Percentiles rank a stretch among this genome's conserved stretches.
Evolutionary conservation across 1,139 yeast species (phyloP).

Genomic region (Nakaseomyces delphensis): DNA sequence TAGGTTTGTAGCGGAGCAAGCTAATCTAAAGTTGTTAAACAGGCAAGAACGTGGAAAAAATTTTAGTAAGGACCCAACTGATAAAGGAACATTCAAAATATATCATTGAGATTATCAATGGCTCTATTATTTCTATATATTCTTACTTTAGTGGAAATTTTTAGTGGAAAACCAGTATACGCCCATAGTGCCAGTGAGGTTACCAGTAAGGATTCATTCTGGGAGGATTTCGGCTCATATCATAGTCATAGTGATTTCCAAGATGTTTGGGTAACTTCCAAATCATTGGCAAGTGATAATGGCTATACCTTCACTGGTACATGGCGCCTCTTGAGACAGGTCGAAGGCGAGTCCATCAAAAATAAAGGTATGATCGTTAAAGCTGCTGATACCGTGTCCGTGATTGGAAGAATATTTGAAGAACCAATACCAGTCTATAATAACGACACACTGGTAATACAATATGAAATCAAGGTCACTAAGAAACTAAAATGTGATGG

Average conservation of each 20-base stretch:
- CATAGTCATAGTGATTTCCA: conserved; percentile 10
- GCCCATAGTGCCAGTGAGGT: neutral
- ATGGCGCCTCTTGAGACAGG: conserved; percentile 12
- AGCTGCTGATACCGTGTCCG: conserved; percentile 12
- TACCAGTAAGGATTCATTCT: conserved; percentile 11
- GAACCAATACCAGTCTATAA: conserved; percentile 31
- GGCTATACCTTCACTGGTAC: conserved; percentile 8
- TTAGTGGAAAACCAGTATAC: neutral
- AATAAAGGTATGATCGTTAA: conserved; percentile 13
- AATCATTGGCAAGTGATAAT: conserved; percentile 4
- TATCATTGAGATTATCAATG: too few relatives aligned
- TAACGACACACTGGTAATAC: conserved; percentile 63
- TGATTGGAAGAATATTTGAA: conserved; percentile 16
- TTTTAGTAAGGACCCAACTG: too few relatives aligned
- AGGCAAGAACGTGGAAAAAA: too few relatives aligned
- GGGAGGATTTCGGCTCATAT: conserved; percentile 18
- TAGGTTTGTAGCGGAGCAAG: too few relatives aligned
- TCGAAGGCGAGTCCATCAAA: conserved; percentile 12
- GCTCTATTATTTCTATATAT: too few relatives aligned
- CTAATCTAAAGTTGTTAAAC: too few relatives aligned
- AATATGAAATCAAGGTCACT: conserved; percentile 81
- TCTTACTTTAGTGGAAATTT: neutral
- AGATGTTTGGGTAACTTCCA: conserved; percentile 12
- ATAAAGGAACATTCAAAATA: too few relatives aligned
- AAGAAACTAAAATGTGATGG: conserved; percentile 78